These are phyloP conservation scores for Zizania latifolia DNA, from an alignment of 176 grass and related monocot genomes.

Conservation along the genomic window DNA sequence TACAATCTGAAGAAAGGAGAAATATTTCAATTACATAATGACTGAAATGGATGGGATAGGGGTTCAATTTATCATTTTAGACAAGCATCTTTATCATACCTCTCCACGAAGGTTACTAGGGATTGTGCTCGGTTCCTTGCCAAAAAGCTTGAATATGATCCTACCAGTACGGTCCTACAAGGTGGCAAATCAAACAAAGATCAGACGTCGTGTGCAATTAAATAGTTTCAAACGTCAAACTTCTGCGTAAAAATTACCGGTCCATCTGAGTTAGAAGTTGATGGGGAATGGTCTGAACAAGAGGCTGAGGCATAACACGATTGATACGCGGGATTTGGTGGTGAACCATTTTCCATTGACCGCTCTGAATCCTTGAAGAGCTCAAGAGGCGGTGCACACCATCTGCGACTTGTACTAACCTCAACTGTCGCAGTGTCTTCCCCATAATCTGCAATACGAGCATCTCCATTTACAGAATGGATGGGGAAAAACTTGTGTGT, in stretches of 20 bases:
- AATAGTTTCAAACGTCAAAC: slow-evolving; percentile 14
- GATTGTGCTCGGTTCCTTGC: slow-evolving; percentile 84
- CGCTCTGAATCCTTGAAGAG: slow-evolving; percentile 64
- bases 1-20: slow-evolving; percentile 50
- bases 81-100: slow-evolving; percentile 31
- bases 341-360: slow-evolving; percentile 42
- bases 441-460: slow-evolving; percentile 41
- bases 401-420: slow-evolving; percentile 60
- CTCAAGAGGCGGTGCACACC: slow-evolving; percentile 48
- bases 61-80: not conserved
- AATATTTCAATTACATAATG: slow-evolving; percentile 5
- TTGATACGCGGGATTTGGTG: slow-evolving; percentile 46
- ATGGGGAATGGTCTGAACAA: slow-evolving; percentile 91
- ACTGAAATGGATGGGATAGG: not conserved
- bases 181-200: slow-evolving; percentile 1
- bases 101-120: slow-evolving; percentile 69
- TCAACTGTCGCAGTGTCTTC: slow-evolving; percentile 65
- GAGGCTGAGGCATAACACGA: slow-evolving; percentile 71
- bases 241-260: slow-evolving; percentile 50
- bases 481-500: slow-evolving; percentile 88
- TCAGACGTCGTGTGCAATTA: too few species aligned
- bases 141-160: slow-evolving; percentile 98
- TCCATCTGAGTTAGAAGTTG: slow-evolving; percentile 89
- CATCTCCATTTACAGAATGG: slow-evolving; percentile 45
- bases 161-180: slow-evolving; percentile 86